These are phyloP conservation scores for Botrytis hyacinthi DNA, from an alignment of 2,329 filamentous ascomycete genomes.

Conservation along the genomic window DNA sequence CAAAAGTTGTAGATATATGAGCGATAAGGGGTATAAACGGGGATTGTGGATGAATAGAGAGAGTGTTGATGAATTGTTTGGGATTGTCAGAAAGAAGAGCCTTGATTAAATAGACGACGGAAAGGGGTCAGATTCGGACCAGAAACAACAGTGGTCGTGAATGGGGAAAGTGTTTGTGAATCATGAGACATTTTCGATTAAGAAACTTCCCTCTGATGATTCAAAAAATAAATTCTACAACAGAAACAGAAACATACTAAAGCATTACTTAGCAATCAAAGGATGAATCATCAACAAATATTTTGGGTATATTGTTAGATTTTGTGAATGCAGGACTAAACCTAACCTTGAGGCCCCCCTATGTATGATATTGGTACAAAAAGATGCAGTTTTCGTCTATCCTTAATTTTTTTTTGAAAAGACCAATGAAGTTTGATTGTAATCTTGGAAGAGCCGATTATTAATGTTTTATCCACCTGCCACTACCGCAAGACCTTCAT, in stretches of 20 bases:
- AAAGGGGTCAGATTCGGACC: neutral
- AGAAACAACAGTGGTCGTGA: neutral
- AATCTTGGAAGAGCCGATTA: neutral
- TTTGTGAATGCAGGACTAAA: neutral
- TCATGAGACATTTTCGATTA: neutral
- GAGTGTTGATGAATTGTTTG: neutral
- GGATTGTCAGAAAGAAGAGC: neutral
- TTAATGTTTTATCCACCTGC: constrained; percentile 21
- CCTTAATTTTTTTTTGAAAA: neutral
- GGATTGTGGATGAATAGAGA: neutral
- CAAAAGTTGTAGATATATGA: neutral
- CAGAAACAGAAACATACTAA: neutral
- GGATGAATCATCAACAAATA: neutral
- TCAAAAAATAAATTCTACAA: neutral
- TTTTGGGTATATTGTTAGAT: neutral
- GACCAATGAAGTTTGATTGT: neutral
- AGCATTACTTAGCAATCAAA: neutral
- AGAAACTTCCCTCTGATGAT: neutral
- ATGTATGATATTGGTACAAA: constrained; percentile 8
- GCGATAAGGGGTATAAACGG: neutral
- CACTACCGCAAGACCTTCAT: constrained; percentile 89
- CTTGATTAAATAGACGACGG: neutral
- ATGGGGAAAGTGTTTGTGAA: neutral
- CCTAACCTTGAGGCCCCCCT: constrained; percentile 13
- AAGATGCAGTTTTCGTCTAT: constrained; percentile 18